These are phyloP conservation scores for Aspergillus costaricaensis DNA, from an alignment of 2,329 filamentous ascomycete species.

Conservation along the genomic window DNA sequence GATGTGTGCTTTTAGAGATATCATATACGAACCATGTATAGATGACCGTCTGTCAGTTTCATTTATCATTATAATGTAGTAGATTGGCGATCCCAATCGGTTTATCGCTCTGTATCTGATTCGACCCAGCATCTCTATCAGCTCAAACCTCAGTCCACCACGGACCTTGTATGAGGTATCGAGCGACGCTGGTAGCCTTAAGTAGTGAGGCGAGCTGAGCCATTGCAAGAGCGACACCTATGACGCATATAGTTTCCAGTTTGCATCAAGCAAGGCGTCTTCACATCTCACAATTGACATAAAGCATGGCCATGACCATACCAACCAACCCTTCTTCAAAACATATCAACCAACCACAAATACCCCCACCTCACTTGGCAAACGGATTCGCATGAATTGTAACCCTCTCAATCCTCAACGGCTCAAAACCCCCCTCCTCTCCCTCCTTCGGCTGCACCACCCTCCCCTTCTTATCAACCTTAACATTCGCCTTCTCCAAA, in stretches of 20 bases:
- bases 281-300: too few relatives aligned
- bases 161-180: not conserved
- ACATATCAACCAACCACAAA: not conserved
- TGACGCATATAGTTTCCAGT: too few relatives aligned
- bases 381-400: conserved; percentile 67
- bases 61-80: not conserved
- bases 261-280: too few relatives aligned
- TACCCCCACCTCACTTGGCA: conserved; percentile 50
- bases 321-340: not conserved
- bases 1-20: not conserved
- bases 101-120: not conserved
- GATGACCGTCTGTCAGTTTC: not conserved
- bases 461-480: conserved; percentile 64
- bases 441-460: conserved; percentile 50
- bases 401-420: conserved; percentile 57
- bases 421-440: conserved; percentile 47
- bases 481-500: conserved; percentile 60
- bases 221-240: not conserved
- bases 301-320: too few relatives aligned
- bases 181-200: not conserved
- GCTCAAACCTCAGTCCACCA: not conserved
- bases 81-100: not conserved
- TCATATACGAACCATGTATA: not conserved
- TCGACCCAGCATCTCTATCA: not conserved
- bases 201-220: not conserved